Conservation (phyloP, 352 stramenopile species). For the Bremia lactucae region DNA sequence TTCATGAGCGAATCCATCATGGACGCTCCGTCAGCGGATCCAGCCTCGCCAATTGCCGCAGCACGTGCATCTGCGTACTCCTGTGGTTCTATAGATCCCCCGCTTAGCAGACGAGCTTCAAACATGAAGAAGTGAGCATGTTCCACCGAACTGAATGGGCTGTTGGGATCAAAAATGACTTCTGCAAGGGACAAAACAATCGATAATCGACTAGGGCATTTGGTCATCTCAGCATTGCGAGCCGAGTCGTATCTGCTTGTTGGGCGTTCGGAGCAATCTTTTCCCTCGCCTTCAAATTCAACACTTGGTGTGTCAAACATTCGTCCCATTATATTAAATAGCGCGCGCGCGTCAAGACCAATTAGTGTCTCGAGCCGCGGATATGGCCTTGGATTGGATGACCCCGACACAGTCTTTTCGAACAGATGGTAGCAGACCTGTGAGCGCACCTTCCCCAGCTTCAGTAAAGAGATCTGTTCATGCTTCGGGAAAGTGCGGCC, state of each 20-base stretch:
- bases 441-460: conserved; percentile 58
- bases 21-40: conserved; percentile 29
- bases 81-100: conserved; percentile 69
- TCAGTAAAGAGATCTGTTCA: conserved; percentile 45
- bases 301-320: conserved; percentile 78
- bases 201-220: conserved; percentile 70
- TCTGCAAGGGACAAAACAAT: conserved; percentile 79
- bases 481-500: conserved; percentile 86
- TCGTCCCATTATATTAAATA: conserved; percentile 71
- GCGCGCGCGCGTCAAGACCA: conserved; percentile 65
- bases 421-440: conserved; percentile 85
- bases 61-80: conserved; percentile 69
- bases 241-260: conserved; percentile 71
- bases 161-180: conserved; percentile 61
- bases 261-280: conserved; percentile 39
- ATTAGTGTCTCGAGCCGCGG: conserved; percentile 77
- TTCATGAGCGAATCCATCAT: conserved; percentile 88
- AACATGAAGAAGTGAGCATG: conserved; percentile 88
- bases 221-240: conserved; percentile 54
- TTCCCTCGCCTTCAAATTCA: conserved; percentile 80
- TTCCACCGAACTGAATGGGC: conserved; percentile 66
- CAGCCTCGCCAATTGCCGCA: conserved; percentile 36
- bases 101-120: conserved; percentile 75
- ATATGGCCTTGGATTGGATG: conserved; percentile 31
- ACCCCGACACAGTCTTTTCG: conserved; percentile 38